A percentile compares a stretch with the other conserved stretches of the same genome.
Conservation (phyloP, 345 rosid genomes). For the Garcia nutans region DNA sequence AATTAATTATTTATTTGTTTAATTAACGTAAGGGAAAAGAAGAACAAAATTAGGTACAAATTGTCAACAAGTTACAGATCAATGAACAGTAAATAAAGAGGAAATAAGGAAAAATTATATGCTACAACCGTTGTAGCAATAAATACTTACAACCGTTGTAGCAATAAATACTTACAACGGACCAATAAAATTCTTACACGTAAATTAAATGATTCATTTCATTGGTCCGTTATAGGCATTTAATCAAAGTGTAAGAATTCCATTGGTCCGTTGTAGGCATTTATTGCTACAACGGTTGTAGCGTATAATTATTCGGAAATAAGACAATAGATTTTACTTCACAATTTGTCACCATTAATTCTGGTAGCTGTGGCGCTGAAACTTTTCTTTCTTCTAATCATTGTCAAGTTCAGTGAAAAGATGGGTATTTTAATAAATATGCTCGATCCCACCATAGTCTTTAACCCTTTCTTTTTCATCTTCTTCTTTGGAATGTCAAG, state of each 20-base stretch:
- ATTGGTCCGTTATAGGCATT: no score
- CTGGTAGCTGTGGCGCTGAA: no score
- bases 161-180: no score
- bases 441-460: neutral
- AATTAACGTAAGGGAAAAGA: slow-evolving; percentile 12
- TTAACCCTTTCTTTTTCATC: neutral
- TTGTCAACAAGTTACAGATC: slow-evolving; percentile 33
- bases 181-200: no score
- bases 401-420: neutral
- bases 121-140: no score
- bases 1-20: slow-evolving; percentile 5
- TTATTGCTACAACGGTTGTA: no score
- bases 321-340: slow-evolving; percentile 1
- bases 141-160: no score
- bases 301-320: no score
- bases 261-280: no score
- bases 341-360: neutral
- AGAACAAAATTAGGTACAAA: slow-evolving; percentile 20
- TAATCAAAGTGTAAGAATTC: no score
- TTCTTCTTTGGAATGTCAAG: neutral
- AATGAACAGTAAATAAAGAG: slow-evolving; percentile 5
- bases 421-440: neutral
- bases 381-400: neutral
- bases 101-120: no score
- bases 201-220: no score